Conservation (phyloP, 345 rosid species). For the Bruguiera sexangula region DNA sequence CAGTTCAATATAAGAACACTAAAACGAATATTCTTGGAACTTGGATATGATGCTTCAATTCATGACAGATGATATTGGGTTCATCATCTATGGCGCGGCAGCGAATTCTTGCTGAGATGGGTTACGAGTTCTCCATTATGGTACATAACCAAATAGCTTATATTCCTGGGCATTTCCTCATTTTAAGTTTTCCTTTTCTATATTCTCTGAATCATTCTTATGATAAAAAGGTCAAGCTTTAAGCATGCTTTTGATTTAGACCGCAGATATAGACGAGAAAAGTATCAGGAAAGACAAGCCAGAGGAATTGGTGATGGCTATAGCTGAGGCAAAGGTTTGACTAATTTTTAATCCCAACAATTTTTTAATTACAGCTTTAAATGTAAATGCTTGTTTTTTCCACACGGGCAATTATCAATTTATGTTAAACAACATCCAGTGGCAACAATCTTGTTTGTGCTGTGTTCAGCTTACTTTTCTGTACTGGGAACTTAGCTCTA, state of each 20-base stretch:
- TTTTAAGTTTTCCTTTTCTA: not conserved
- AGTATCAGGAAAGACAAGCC: slow-evolving; percentile 30
- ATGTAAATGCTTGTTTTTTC: not conserved
- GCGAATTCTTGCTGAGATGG: slow-evolving; percentile 29
- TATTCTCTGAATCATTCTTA: not conserved
- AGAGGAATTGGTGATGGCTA: slow-evolving; percentile 33
- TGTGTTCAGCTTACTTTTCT: not conserved
- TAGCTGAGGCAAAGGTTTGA: slow-evolving; percentile 33
- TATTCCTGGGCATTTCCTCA: not conserved
- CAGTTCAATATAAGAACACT: too few species aligned
- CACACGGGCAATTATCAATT: not conserved
- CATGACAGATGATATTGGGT: slow-evolving; percentile 29
- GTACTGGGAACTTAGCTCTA: not conserved
- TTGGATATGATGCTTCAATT: not conserved
- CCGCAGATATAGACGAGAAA: slow-evolving; percentile 33
- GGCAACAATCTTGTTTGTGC: not conserved
- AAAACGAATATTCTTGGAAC: too few species aligned
- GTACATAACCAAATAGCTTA: slow-evolving; percentile 10
- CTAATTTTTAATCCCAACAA: not conserved
- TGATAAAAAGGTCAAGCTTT: not conserved
- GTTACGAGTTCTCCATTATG: slow-evolving; percentile 25
- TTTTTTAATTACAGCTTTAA: not conserved
- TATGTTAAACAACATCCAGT: not conserved
- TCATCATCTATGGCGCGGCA: slow-evolving; percentile 24
- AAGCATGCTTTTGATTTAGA: slow-evolving; percentile 10